Evolutionary conservation across 257 asterid species (phyloP).

Genomic region (Craterostigma plantagineum): DNA sequence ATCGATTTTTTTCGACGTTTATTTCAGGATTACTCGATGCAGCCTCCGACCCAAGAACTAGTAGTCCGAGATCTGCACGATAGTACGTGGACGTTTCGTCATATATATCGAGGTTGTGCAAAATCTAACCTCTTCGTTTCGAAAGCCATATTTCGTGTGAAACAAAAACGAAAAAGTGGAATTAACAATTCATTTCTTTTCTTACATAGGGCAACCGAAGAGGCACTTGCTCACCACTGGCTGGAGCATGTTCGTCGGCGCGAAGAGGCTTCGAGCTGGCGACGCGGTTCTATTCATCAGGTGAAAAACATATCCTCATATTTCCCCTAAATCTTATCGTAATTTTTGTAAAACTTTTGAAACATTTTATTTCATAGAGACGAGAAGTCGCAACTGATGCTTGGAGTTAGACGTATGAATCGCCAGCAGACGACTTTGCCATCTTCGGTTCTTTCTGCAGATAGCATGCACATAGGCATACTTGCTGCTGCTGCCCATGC

Average conservation of each 20-base stretch:
- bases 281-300: constrained; percentile 86
- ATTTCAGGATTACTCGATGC: constrained; percentile 75
- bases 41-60: constrained; percentile 95
- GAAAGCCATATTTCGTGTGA: background rate
- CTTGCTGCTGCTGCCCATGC: constrained; percentile 99
- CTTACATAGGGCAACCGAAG: constrained; percentile 85
- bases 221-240: constrained; percentile 93
- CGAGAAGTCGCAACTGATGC: constrained; percentile 66
- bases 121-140: background rate
- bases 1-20: background rate
- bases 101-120: constrained; percentile 65
- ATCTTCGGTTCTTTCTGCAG: constrained; percentile 92
- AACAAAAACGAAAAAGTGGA: too few species aligned
- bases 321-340: too few species aligned
- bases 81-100: constrained; percentile 91
- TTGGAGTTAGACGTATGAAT: constrained; percentile 85
- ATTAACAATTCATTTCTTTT: constrained; percentile 4
- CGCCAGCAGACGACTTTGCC: constrained; percentile 78
- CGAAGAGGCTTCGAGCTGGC: constrained; percentile 88
- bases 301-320: constrained; percentile 13
- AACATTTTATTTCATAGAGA: constrained; percentile 25
- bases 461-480: constrained; percentile 97
- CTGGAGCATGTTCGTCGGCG: constrained; percentile 97
- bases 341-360: too few species aligned
- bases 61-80: constrained; percentile 83